Evolutionary conservation across 1,284 basidiomycete species (phyloP), one percentile per base, ranked within the genome.

Genomic region (Apiotrichum brassicae): DNA sequence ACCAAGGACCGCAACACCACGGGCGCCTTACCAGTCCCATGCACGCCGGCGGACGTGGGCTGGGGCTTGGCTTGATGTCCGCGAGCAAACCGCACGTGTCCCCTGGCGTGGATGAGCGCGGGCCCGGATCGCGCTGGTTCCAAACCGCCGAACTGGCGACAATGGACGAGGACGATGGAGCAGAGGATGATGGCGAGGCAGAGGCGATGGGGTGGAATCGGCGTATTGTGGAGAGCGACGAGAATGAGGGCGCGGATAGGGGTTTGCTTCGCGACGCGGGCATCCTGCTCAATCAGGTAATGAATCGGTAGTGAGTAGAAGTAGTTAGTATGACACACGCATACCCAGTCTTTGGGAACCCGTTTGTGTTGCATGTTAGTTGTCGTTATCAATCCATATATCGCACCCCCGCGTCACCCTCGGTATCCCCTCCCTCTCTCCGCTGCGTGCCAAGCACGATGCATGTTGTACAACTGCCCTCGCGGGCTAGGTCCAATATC

Each of bases 211-310:
- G 51, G n/a, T 54, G 48, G 53, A 34, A 59, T 45, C 34, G 47
- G 33, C 53, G 43, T 18, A 43, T 48, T 25, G 46, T 18, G 22
- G 46, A 40, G 7, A 49, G 49, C 11, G 59, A 53, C 14, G 58
- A 54, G 12, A 53, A 50, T 8, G 57, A 53, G 3, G 48, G 51
- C 6, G 61, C 53, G 11, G 54, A 56, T 11, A 49, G 58, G 28
- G 63, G 61, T 14, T 55, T 64, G 26, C 59, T 70, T 47, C 60
- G 50, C 35, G 68, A 70, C 54, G 67, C 60, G 9, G 70, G 70
- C 8, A 56, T 68, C 19, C 49, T 72, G 16, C 59, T 72, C 38
- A 64, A 70, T 52, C 68, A 72, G 58, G 68, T 72, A 22, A 56
- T 71, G 58, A 59, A 62, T 22, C 51, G 68, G 35, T 68, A 14